Base-by-base conservation (phyloP, 108 stramenopile genomes). In the Nitzschia sp. region DNA sequence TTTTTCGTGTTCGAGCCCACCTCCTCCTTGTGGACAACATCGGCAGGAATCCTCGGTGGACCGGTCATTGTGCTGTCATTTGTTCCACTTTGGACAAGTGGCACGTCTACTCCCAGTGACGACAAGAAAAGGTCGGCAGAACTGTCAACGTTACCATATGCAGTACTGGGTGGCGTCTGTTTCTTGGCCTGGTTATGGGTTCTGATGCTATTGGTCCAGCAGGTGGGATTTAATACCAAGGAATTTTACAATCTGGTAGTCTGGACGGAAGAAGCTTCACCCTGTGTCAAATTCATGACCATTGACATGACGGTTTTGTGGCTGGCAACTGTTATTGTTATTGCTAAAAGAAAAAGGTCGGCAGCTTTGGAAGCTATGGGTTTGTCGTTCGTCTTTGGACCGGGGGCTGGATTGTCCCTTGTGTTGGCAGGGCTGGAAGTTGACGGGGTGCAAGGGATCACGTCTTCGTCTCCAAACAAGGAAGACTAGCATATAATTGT, bases 31-130 rank as follows among this genome's bases (percentile, higher is more conserved):
- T 84, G 83, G 83, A 78, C 76, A 8, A 29, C 29, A 8, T 53
- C 38, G 17, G 79, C 72, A 6, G 83, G 80, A 8, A 70, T 81
- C 4, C 63, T 84, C 48, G 80, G 76, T 1, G 79, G 83, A 1
- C 83, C 83, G 15, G 48, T 59, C 24, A 21, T 81, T 30, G 67
- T 69, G 17, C 33, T 79, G 59, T 26, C 49, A 3, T 25, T 27
- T 21, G 13, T 68, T 11, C 18, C 62, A 19, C 27, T 70, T 21
- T 74, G 74, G 74, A n/a, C n/a, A n/a, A n/a, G n/a, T n/a, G n/a
- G n/a, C n/a, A n/a, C n/a, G n/a, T n/a, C n/a, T n/a, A n/a, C n/a
- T n/a, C n/a, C n/a, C n/a, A n/a, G n/a, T n/a, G n/a, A n/a, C n/a
- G n/a, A n/a, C n/a, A n/a, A n/a, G n/a, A n/a, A n/a, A n/a, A n/a